Base-by-base conservation (phyloP, 1,284 basidiomycete species). In the Ceratobasidium theobromae region DNA sequence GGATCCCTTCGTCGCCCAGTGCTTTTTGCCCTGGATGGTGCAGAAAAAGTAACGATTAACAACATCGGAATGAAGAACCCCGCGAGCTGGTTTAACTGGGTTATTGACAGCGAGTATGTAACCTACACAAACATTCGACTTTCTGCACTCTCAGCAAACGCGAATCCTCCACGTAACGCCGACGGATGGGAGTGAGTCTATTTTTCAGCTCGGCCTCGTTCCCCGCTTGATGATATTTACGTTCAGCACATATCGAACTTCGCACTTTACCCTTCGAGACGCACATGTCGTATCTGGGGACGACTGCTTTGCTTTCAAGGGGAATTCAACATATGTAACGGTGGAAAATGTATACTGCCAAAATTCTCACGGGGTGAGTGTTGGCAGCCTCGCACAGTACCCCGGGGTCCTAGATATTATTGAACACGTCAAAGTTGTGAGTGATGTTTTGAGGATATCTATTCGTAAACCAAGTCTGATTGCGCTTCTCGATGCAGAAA, bases 231-330 rank as follows among this genome's bases (percentile, higher is more conserved):
- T 38, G 3, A 54, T 55, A 16, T 11, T 21, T n/a, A 28, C 28
- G 27, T 53, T 18, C 25, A 64, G 60, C 38, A 66, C 65, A 25
- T 62, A 64, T 27, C 45, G 57, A n/a, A 53, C 52, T 23, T 58
- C 58, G 2, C 51, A 67, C 32, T 66, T 69, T 11, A 21, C 54
- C 21, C 48, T 68, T 25, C 43, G 35, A 23, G 45, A 66, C 9
- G 41, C 57, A 12, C 52, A 53, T 21, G 58, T 69, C 23, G 57
- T 67, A 27, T 64, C 57, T 32, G 68, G 68, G 1, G 68, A 69
- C 40, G 68, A 69, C 38, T 69, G 68, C 45, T 53, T 69, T 54
- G 48, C 65, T 4, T 67, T 54, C 57, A 69, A 69, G n/a, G 43
- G 52, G 16, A 66, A 66, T 21, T 57, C 54, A 16, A 66, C 65